These are phyloP conservation scores for Psophocarpus tetragonolobus DNA, from an alignment of 306 rosid genomes.

Conservation along the genomic window DNA sequence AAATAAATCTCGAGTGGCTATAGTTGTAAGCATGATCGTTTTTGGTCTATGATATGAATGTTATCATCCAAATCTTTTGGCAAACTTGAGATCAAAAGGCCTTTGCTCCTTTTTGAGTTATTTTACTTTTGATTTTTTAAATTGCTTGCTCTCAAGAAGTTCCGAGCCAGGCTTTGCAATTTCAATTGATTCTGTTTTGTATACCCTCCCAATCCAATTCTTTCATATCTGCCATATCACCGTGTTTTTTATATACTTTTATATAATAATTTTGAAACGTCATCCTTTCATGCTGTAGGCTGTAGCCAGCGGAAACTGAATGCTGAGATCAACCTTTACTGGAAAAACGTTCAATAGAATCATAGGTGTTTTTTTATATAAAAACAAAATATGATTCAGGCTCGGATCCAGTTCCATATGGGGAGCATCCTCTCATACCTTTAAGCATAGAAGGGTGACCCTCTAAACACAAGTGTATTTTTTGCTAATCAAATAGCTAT, in stretches of 20 bases:
- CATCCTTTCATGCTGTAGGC: too few relatives aligned
- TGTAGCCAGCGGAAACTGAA: too few relatives aligned
- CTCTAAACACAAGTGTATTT: too few relatives aligned
- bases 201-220: background rate
- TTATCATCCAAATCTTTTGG: background rate
- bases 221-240: background rate
- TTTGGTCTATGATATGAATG: conserved; percentile 23
- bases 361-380: too few relatives aligned
- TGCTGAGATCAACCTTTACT: too few relatives aligned
- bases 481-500: too few relatives aligned
- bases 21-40: conserved; percentile 18
- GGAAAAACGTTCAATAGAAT: too few relatives aligned
- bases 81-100: background rate
- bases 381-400: too few relatives aligned
- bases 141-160: background rate
- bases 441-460: too few relatives aligned
- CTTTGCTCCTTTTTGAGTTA: background rate
- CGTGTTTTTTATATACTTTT: background rate
- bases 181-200: background rate
- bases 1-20: conserved; percentile 25
- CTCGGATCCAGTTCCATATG: too few relatives aligned
- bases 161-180: background rate
- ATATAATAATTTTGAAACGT: background rate
- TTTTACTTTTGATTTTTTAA: too few relatives aligned
- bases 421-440: too few relatives aligned